Conservation (phyloP, 2,329 filamentous ascomycete genomes). For the Hypoxylon sp. region DNA sequence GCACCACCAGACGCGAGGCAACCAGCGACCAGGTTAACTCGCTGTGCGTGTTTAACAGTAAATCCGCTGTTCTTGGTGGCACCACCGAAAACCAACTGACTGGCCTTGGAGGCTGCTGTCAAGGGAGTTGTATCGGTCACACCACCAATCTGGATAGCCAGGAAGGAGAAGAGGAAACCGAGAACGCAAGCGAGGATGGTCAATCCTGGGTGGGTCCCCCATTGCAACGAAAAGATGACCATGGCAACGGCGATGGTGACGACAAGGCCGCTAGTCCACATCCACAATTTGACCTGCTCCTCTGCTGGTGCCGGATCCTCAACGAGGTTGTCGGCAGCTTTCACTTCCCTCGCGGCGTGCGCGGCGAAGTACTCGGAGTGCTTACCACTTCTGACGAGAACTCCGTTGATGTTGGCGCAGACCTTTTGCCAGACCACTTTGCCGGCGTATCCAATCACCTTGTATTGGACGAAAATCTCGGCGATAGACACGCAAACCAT, state of each 20-base stretch:
- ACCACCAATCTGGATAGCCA: slow-evolving; percentile 67
- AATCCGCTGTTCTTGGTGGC: slow-evolving; percentile 66
- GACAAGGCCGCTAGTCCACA: slow-evolving; percentile 59
- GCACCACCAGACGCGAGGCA: slow-evolving; percentile 64
- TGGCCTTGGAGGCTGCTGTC: slow-evolving; percentile 73
- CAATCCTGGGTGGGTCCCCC: slow-evolving; percentile 64
- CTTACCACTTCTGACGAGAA: slow-evolving; percentile 53
- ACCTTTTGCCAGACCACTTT: slow-evolving; percentile 58
- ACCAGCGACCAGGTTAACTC: slow-evolving; percentile 72
- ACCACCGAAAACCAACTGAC: slow-evolving; percentile 72
- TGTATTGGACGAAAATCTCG: slow-evolving; percentile 52
- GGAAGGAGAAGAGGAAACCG: slow-evolving; percentile 68
- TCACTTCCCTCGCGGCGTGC: slow-evolving; percentile 46
- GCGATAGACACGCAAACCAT: slow-evolving; percentile 52
- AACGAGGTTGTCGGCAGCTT: slow-evolving; percentile 53
- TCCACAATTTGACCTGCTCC: slow-evolving; percentile 61
- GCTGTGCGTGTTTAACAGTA: slow-evolving; percentile 61
- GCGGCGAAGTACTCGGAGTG: slow-evolving; percentile 53
- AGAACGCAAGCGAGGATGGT: slow-evolving; percentile 64
- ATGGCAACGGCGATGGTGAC: slow-evolving; percentile 60
- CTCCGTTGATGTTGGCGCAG: slow-evolving; percentile 53
- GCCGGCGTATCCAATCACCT: slow-evolving; percentile 50
- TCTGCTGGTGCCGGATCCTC: slow-evolving; percentile 58
- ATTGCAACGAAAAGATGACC: slow-evolving; percentile 60
- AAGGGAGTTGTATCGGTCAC: slow-evolving; percentile 70